Base-by-base conservation (phyloP, 1,139 yeast species). In the Geotrichum reessii region DNA sequence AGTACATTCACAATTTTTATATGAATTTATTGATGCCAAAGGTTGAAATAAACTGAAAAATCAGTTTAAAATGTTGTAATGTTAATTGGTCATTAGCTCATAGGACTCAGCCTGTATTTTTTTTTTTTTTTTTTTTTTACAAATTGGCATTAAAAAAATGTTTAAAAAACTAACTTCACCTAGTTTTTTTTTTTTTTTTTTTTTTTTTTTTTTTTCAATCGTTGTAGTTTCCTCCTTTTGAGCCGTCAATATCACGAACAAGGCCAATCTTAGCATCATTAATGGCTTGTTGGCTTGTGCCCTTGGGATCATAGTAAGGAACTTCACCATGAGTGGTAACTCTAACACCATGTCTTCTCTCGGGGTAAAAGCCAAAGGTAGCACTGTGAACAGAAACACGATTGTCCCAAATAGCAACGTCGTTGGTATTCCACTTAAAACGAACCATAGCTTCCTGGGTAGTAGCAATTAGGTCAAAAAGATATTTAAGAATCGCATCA, bases 371-470 rank as follows among this genome's bases (percentile, higher is more conserved):
- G 1, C 74, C 74, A 56, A 66, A 72, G 4, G 73, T 64, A 4
- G 91, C 90, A 25, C 85, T 74, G 71, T 86, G 92, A 47, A 77
- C 70, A 22, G 83, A 81, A 66, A 83, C 75, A 71, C 92, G 80
- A 74, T 86, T 86, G 67, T 86, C 92, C 90, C 91, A 86, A 27
- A 84, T 73, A 25, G 84, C 89, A 33, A 86, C 85, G 6, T 89
- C 82, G 56, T 79, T 75, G 44, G 78, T 79, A 62, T 79, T 80
- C 84, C 86, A 84, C 58, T 71, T 74, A 61, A 83, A 82, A 62
- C 88, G 78, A 21, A 81, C 75, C 58, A 83, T 84, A 62, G 81
- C 74, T 67, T 82, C 86, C 28, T 77, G 79, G 42, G 80, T 72
- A 44, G 75, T 78, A 58, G 80, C 81, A 56, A 84, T 74, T 65